phyloP scores from a whole-genome alignment of 2,329 filamentous ascomycete species.

The Mollisiaceae sp. region DNA sequence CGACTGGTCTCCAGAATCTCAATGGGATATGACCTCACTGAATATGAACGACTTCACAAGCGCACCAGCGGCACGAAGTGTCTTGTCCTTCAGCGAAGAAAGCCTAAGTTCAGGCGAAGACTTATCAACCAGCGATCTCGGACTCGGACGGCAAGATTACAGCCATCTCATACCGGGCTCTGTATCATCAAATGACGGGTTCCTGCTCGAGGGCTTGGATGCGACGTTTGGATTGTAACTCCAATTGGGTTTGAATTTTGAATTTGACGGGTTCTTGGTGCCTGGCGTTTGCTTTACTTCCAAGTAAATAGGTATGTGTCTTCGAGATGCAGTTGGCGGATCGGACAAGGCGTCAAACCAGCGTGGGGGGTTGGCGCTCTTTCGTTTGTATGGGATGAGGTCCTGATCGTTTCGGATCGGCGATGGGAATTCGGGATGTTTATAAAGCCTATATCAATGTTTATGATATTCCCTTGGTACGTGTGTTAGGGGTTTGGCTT shows the following conservation, averaged over 20 bases:
- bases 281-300: neutral
- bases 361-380: neutral
- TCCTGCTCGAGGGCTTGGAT: conserved; percentile 45
- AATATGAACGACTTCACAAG: conserved; percentile 45
- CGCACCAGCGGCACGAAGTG: conserved; percentile 52
- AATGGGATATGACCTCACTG: conserved; percentile 51
- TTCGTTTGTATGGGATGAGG: neutral
- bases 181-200: conserved; percentile 24
- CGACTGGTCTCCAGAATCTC: conserved; percentile 60
- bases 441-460: neutral
- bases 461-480: conserved; percentile 1
- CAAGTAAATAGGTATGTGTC: neutral
- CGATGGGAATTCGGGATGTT: neutral
- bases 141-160: conserved; percentile 30
- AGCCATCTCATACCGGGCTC: conserved; percentile 26
- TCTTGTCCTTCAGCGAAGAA: conserved; percentile 64
- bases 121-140: conserved; percentile 37
- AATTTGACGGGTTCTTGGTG: neutral
- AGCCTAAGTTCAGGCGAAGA: conserved; percentile 60
- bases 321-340: neutral
- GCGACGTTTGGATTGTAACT: conserved; percentile 47
- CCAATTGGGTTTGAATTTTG: neutral
- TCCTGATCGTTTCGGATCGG: neutral
- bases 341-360: neutral
- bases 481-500: neutral